A percentile compares a stretch with the other conserved stretches of the same genome.
Conservation (phyloP, 352 stramenopile species). For the Pythium phragmiticola region DNA sequence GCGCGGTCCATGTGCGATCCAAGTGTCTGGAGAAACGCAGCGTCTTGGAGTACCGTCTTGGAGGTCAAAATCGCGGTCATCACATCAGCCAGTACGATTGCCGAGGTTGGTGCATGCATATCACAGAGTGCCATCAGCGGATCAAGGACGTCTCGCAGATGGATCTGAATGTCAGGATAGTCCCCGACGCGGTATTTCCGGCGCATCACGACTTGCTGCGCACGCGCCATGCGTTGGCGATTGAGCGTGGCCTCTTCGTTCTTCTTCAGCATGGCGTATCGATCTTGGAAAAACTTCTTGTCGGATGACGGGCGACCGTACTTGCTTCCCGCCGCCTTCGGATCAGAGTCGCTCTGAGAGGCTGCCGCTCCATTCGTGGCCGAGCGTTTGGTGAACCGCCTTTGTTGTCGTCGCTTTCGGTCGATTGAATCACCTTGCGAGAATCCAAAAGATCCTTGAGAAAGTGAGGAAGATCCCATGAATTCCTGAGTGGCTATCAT, state of each 20-base stretch:
- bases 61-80: slow-evolving; percentile 24
- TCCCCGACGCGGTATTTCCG: slow-evolving; percentile 70
- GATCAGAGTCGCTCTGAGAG: neutral
- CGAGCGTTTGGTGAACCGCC: slow-evolving; percentile 36
- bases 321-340: neutral
- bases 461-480: slow-evolving; percentile 2
- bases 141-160: slow-evolving; percentile 57
- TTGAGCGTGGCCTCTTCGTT: slow-evolving; percentile 51
- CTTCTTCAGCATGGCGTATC: slow-evolving; percentile 52
- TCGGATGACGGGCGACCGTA: slow-evolving; percentile 16
- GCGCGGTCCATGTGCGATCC: slow-evolving; percentile 19
- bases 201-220: slow-evolving; percentile 59
- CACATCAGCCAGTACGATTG: slow-evolving; percentile 40
- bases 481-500: slow-evolving; percentile 16
- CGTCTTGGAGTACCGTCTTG: slow-evolving; percentile 1
- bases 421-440: slow-evolving; percentile 3
- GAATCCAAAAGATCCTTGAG: slow-evolving; percentile 9
- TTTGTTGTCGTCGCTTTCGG: neutral
- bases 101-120: slow-evolving; percentile 34
- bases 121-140: slow-evolving; percentile 66
- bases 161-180: slow-evolving; percentile 82
- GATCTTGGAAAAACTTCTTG: slow-evolving; percentile 64
- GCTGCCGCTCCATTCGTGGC: neutral
- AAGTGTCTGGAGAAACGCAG: neutral
- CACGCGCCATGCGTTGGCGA: slow-evolving; percentile 43